phyloP scores from a whole-genome alignment of 441 rosid genomes.

The Corymbia calophylla region DNA sequence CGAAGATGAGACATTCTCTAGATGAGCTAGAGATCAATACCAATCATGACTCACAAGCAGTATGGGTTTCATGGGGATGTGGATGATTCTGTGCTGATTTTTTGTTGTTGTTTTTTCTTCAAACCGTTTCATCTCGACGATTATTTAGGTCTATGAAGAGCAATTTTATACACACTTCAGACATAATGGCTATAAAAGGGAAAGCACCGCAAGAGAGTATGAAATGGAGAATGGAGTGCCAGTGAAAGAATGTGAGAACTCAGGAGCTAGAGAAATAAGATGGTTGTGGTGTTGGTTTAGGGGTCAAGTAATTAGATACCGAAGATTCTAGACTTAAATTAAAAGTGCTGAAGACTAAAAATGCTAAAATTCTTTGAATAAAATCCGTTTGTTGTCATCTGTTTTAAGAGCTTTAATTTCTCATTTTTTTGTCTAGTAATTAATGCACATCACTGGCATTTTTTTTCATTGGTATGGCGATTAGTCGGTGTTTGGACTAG shows the following conservation, averaged over 20 bases:
- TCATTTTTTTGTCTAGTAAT: not conserved
- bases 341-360: not conserved
- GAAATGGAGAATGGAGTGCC: not conserved
- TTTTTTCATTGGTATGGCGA: too few relatives aligned
- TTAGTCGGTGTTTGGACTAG: too few relatives aligned
- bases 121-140: not conserved
- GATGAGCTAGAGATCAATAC: not conserved
- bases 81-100: not conserved
- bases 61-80: not conserved
- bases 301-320: not conserved
- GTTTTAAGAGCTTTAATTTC: not conserved
- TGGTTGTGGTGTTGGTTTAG: not conserved
- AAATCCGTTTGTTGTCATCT: not conserved
- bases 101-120: not conserved
- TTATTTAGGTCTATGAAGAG: not conserved
- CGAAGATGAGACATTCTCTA: not conserved
- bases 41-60: not conserved
- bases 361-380: not conserved
- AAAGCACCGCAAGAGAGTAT: not conserved
- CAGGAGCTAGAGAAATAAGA: not conserved
- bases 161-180: not conserved
- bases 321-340: not conserved
- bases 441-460: too few relatives aligned
- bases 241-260: not conserved
- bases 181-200: not conserved